Percentiles rank a stretch among this genome's conserved stretches.
These are phyloP conservation scores for Ulota crispa DNA, from an alignment of 225 moss, liverwort and hornwort genomes.

Conservation along the genomic window DNA sequence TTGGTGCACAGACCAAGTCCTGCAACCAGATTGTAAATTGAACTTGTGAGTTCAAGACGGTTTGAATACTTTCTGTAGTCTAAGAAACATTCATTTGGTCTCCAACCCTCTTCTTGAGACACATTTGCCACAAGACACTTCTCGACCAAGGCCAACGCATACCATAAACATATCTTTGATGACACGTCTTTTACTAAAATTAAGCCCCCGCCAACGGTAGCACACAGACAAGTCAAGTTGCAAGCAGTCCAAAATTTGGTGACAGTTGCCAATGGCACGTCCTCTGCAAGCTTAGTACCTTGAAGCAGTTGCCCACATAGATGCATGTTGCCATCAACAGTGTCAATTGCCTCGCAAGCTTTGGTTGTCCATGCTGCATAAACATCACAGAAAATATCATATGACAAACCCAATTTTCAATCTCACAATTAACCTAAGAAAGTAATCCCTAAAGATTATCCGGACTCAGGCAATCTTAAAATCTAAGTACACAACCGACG, in stretches of 20 bases:
- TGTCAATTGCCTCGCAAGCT: constrained; percentile 87
- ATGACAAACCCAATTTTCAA: background rate
- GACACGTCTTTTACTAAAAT: background rate
- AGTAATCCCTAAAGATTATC: background rate
- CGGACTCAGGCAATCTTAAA: background rate
- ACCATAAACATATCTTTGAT: background rate
- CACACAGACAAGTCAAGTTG: constrained; percentile 7
- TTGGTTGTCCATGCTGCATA: constrained; percentile 72
- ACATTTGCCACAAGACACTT: background rate
- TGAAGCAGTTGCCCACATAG: constrained; percentile 82
- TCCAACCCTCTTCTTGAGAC: background rate
- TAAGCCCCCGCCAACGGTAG: background rate
- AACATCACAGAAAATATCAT: constrained; percentile 14
- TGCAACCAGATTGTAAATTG: constrained; percentile 31
- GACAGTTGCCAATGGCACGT: background rate
- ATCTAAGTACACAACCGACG: background rate
- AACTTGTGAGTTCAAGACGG: constrained; percentile 5
- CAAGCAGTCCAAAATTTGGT: background rate
- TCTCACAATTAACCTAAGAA: background rate
- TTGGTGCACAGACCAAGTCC: constrained; percentile 82
- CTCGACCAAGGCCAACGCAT: background rate
- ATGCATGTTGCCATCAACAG: constrained; percentile 85
- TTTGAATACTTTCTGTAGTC: background rate
- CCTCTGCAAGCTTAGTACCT: constrained; percentile 49
- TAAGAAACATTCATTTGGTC: background rate